Percentiles rank a stretch among this genome's conserved stretches.
Evolutionary conservation across 352 stramenopile genomes (phyloP).

Genomic region (Phytophthora sp.): DNA sequence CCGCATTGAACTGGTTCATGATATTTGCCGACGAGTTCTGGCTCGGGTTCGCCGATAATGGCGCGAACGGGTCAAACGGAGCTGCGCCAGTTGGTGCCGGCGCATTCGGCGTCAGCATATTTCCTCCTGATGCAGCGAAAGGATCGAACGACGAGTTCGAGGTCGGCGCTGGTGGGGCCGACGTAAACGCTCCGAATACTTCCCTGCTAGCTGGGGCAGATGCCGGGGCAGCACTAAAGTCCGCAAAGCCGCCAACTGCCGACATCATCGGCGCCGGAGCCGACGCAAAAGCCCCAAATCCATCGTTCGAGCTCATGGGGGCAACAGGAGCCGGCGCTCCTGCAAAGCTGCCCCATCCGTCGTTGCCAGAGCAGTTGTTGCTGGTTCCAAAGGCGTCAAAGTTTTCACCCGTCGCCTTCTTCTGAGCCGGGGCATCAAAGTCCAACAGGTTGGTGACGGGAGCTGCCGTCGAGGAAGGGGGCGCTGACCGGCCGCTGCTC

Average conservation of each 20-base stretch:
- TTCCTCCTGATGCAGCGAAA: slow-evolving; percentile 31
- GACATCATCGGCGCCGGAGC: slow-evolving; percentile 23
- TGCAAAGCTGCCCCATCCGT: slow-evolving; percentile 45
- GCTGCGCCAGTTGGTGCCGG: slow-evolving; percentile 21
- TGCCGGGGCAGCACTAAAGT: slow-evolving; percentile 40
- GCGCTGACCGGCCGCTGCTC: background rate
- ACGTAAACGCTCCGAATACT: slow-evolving; percentile 46
- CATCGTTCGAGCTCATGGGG: slow-evolving; percentile 36
- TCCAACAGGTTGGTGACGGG: slow-evolving; percentile 59
- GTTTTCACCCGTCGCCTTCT: slow-evolving; percentile 21
- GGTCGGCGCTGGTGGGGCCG: slow-evolving; percentile 23
- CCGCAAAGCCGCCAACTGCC: slow-evolving; percentile 43
- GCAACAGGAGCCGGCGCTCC: slow-evolving; percentile 27
- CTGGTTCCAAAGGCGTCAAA: slow-evolving; percentile 54
- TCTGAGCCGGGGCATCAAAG: slow-evolving; percentile 46
- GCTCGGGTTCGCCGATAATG: slow-evolving; percentile 26
- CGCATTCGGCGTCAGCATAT: slow-evolving; percentile 14
- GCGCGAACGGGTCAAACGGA: slow-evolving; percentile 42
- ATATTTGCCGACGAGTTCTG: slow-evolving; percentile 23
- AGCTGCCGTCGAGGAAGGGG: slow-evolving; percentile 5
- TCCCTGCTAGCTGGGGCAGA: slow-evolving; percentile 22
- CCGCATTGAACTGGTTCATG: slow-evolving; percentile 37
- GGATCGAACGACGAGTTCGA: slow-evolving; percentile 39
- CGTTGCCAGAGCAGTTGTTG: slow-evolving; percentile 15
- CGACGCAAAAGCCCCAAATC: slow-evolving; percentile 48